Percentiles rank a stretch among this genome's conserved stretches.
Evolutionary conservation across 75 land plant genomes (phyloP).

Genomic region (Selaginella tamariscina): DNA sequence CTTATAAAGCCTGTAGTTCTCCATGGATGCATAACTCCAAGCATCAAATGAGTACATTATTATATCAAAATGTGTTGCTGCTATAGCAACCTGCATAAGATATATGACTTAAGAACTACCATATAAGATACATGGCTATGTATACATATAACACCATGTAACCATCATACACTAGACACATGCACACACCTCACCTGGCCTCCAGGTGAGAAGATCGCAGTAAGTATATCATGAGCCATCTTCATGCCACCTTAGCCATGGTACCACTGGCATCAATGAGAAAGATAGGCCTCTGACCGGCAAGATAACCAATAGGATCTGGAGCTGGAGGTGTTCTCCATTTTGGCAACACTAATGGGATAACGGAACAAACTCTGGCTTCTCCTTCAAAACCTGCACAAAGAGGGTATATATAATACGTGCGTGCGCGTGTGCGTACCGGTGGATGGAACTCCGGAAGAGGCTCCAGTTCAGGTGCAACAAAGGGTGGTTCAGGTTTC

Average conservation of each 20-base stretch:
- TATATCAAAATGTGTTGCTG: conserved; percentile 24
- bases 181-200: conserved; percentile 18
- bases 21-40: conserved; percentile 23
- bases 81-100: conserved; percentile 21
- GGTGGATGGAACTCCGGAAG: conserved; percentile 16
- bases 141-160: not conserved
- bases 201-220: conserved; percentile 13
- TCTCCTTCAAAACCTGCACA: no score
- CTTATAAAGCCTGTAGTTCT: conserved; percentile 3
- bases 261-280: conserved; percentile 22
- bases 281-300: conserved; percentile 18
- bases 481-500: conserved; percentile 15
- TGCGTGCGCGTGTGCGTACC: no score
- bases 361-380: conserved; percentile 12
- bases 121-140: not conserved
- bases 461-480: conserved; percentile 14
- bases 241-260: conserved; percentile 20
- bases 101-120: not conserved
- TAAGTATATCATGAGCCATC: conserved; percentile 8
- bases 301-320: conserved; percentile 18
- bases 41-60: conserved; percentile 32
- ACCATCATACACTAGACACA: not conserved
- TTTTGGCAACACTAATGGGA: conserved; percentile 5
- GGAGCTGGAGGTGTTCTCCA: conserved; percentile 21
- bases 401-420: no score